Conservation (phyloP, 2,329 filamentous ascomycete genomes). For the Gaeumannomyces tritici region DNA sequence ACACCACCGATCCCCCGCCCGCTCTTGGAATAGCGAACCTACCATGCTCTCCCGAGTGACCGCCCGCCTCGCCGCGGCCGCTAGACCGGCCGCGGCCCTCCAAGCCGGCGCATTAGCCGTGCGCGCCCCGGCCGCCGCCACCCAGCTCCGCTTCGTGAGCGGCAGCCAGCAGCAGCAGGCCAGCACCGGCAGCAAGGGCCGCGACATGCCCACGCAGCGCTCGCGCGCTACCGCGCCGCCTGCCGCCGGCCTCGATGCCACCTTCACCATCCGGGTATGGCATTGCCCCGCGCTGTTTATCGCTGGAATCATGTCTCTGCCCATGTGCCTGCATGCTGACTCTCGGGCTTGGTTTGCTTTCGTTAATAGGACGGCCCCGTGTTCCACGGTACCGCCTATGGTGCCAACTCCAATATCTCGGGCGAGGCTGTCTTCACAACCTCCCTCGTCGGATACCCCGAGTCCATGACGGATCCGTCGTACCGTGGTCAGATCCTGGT, state of each 20-base stretch:
- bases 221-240: conserved; percentile 49
- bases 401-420: conserved; percentile 91
- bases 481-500: conserved; percentile 92
- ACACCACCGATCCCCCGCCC: background rate
- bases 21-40: conserved; percentile 11
- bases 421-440: conserved; percentile 99
- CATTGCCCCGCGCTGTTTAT: background rate
- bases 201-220: conserved; percentile 52
- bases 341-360: background rate
- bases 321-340: background rate
- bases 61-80: conserved; percentile 25
- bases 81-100: conserved; percentile 34
- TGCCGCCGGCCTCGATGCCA: conserved; percentile 68
- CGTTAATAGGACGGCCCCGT: conserved; percentile 73
- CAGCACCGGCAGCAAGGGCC: conserved; percentile 59
- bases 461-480: conserved; percentile 81
- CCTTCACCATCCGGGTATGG: conserved; percentile 83
- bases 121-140: conserved; percentile 16
- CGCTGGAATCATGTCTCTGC: background rate
- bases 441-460: conserved; percentile 93
- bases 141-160: conserved; percentile 25
- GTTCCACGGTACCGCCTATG: conserved; percentile 93
- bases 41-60: conserved; percentile 53
- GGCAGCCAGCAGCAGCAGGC: conserved; percentile 19
- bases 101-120: conserved; percentile 25